Evolutionary conservation across 164 flowering plant genomes (phyloP).

Genomic region (Liriodendron chinense): DNA sequence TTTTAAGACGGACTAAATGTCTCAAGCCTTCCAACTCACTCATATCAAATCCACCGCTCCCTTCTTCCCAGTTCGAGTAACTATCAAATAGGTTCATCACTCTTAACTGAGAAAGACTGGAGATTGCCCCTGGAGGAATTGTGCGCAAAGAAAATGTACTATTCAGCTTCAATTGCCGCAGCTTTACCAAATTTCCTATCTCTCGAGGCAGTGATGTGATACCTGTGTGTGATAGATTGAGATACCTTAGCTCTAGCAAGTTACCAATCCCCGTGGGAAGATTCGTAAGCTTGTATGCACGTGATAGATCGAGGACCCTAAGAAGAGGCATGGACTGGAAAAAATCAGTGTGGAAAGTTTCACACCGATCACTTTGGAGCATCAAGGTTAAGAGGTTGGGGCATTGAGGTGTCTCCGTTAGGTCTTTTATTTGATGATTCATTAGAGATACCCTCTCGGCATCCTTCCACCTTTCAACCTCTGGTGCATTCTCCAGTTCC

Average conservation of each 20-base stretch:
- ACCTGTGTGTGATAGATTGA: slow-evolving; percentile 5
- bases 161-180: slow-evolving; percentile 11
- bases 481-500: no score
- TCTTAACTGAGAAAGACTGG: slow-evolving; percentile 5
- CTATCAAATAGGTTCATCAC: neutral
- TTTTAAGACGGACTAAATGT: slow-evolving; percentile 5
- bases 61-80: neutral
- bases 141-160: neutral
- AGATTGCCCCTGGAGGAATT: slow-evolving; percentile 4
- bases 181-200: neutral
- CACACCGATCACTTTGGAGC: no score
- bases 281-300: no score
- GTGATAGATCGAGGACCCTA: no score
- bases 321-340: no score
- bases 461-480: no score
- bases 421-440: no score
- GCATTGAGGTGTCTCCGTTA: no score
- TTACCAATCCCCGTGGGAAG: no score
- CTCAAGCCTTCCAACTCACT: slow-evolving; percentile 7
- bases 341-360: no score
- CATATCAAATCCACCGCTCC: neutral
- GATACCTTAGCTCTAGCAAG: neutral
- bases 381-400: no score
- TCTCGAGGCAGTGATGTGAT: slow-evolving; percentile 8
- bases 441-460: no score